Evolutionary conservation across 2,329 filamentous ascomycete species (phyloP).

Genomic region (Colletotrichum tropicale): DNA sequence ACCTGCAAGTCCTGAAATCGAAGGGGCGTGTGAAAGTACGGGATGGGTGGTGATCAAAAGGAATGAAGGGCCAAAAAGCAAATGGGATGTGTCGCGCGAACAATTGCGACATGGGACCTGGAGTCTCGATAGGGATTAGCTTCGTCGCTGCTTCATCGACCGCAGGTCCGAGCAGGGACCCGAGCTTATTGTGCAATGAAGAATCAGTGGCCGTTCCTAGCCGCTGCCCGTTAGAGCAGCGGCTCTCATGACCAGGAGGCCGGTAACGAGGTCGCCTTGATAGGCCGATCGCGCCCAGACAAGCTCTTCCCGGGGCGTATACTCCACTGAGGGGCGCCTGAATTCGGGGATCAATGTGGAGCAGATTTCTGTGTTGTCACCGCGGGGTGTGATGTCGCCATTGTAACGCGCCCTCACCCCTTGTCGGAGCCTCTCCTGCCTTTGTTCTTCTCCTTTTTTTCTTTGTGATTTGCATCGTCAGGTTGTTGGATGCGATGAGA

Average conservation of each 20-base stretch:
- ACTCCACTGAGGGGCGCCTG: background rate
- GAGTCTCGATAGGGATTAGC: background rate
- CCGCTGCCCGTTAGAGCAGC: background rate
- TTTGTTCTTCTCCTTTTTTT: too few relatives aligned
- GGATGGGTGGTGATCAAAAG: background rate
- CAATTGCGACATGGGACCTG: background rate
- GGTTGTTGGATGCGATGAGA: background rate
- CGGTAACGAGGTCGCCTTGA: conserved; percentile 4
- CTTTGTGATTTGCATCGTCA: background rate
- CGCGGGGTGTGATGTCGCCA: conserved; percentile 11
- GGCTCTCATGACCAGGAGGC: background rate
- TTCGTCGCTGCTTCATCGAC: background rate
- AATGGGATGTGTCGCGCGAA: background rate
- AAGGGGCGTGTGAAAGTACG: background rate
- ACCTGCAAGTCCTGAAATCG: background rate
- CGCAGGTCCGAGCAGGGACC: background rate
- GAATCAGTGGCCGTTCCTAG: background rate
- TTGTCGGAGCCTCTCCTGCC: background rate
- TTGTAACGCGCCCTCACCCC: background rate
- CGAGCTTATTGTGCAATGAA: background rate
- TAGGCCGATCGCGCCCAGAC: background rate
- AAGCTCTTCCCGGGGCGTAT: background rate
- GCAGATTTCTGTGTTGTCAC: background rate
- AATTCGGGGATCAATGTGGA: background rate
- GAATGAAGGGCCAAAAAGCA: background rate